Percentiles rank a stretch among this genome's conserved stretches.
These are phyloP conservation scores for Mortierella sp. DNA, from an alignment of 371 early-diverging fungal species.

Conservation along the genomic window DNA sequence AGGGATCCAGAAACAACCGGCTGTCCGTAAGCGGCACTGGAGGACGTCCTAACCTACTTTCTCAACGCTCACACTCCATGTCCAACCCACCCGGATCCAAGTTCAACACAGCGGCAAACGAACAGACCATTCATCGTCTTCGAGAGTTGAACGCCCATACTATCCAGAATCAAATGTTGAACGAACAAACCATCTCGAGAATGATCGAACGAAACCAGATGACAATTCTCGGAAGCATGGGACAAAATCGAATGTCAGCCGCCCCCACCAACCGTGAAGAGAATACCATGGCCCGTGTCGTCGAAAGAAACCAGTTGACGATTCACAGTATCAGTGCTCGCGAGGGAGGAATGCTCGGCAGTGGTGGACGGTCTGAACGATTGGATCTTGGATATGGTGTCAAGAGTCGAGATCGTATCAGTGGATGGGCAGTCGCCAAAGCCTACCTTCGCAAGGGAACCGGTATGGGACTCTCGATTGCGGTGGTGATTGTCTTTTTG, in stretches of 20 bases:
- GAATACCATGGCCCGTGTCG: conserved; percentile 67
- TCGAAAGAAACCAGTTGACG: conserved; percentile 76
- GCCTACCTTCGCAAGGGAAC: conserved; percentile 49
- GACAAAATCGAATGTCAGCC: conserved; percentile 46
- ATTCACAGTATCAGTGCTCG: conserved; percentile 69
- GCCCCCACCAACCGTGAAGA: conserved; percentile 57
- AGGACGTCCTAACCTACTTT: conserved; percentile 36
- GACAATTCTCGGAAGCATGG: conserved; percentile 59
- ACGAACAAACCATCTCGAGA: conserved; percentile 73
- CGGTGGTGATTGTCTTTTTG: conserved; percentile 31
- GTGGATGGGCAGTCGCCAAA: conserved; percentile 56
- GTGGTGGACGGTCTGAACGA: conserved; percentile 38
- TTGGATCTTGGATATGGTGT: conserved; percentile 46
- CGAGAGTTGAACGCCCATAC: conserved; percentile 57
- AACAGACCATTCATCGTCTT: conserved; percentile 54
- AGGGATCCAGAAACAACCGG: conserved; percentile 10
- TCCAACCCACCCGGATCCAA: conserved; percentile 21
- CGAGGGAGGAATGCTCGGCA: conserved; percentile 19
- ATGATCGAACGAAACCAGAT: conserved; percentile 73
- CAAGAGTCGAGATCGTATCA: conserved; percentile 42
- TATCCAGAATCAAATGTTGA: conserved; percentile 58
- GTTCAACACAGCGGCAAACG: conserved; percentile 40
- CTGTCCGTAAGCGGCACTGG: background rate
- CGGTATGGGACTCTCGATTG: conserved; percentile 32
- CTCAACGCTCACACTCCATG: conserved; percentile 37